phyloP scores from a whole-genome alignment of 371 early-diverging fungal genomes.

The Entomophthora muscae region DNA sequence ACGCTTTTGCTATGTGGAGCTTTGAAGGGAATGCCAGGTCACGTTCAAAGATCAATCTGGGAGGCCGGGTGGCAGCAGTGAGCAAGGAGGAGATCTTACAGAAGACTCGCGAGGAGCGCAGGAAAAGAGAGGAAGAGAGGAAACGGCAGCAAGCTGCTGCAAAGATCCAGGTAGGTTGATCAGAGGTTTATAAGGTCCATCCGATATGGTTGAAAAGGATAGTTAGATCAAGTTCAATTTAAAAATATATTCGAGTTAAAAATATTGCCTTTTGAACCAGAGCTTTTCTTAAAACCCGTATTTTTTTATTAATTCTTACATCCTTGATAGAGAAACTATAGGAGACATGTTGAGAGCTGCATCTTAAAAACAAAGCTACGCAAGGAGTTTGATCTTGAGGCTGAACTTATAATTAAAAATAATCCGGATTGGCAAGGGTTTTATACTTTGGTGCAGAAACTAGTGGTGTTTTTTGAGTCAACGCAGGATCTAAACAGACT shows the following conservation, averaged over 20 bases:
- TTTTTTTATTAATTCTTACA: no score
- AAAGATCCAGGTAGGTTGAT: slow-evolving; percentile 41
- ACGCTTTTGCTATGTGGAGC: slow-evolving; percentile 11
- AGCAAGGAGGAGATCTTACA: slow-evolving; percentile 44
- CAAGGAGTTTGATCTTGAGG: not conserved
- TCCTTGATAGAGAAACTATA: not conserved
- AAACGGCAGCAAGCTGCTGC: slow-evolving; percentile 29
- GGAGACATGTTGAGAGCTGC: not conserved
- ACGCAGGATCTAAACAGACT: no score
- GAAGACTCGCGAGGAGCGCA: slow-evolving; percentile 57
- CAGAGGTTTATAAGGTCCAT: no score
- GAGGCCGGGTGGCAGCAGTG: slow-evolving; percentile 39
- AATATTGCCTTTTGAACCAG: no score
- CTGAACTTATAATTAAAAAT: not conserved
- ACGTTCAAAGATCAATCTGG: slow-evolving; percentile 58
- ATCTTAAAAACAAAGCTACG: not conserved
- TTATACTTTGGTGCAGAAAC: not conserved
- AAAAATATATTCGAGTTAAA: no score
- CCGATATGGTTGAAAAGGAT: no score
- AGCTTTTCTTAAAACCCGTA: no score
- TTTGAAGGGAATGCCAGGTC: slow-evolving; percentile 59
- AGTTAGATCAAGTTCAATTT: no score
- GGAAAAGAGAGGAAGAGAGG: slow-evolving; percentile 50
- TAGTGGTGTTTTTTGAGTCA: not conserved
- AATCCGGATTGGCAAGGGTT: not conserved